Conservation (phyloP, 306 rosid species). For the Rosa chinensis region DNA sequence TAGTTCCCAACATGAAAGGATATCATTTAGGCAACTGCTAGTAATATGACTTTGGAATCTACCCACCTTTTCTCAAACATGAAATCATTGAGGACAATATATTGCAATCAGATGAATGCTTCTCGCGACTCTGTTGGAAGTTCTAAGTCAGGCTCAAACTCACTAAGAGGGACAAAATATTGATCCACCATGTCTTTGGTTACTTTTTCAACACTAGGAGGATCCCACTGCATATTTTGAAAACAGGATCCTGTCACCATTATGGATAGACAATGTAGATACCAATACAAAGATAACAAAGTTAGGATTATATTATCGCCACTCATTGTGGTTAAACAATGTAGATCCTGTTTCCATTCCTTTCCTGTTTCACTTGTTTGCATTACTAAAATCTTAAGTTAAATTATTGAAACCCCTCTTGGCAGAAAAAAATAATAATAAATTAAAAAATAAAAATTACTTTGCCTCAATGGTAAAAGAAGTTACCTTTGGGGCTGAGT, state of each 20-base stretch:
- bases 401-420: not conserved
- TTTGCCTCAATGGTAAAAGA: not conserved
- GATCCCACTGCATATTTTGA: conserved; percentile 75
- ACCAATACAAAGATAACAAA: not conserved
- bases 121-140: conserved; percentile 67
- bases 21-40: not conserved
- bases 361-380: not conserved
- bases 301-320: not conserved
- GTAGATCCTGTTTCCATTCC: not conserved
- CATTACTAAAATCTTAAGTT: not conserved
- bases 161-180: conserved; percentile 63
- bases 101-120: conserved; percentile 30
- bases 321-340: not conserved
- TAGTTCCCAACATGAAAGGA: not conserved
- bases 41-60: not conserved
- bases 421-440: not conserved
- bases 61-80: not conserved
- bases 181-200: conserved; percentile 77
- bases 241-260: conserved; percentile 4
- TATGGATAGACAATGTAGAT: not conserved
- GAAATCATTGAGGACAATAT: not conserved
- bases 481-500: conserved; percentile 77
- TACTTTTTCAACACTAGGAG: conserved; percentile 81
- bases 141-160: conserved; percentile 68
- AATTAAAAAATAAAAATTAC: not conserved